Conservation (phyloP, 169 alveolate genomes). For the Cryptosporidium sp. region DNA sequence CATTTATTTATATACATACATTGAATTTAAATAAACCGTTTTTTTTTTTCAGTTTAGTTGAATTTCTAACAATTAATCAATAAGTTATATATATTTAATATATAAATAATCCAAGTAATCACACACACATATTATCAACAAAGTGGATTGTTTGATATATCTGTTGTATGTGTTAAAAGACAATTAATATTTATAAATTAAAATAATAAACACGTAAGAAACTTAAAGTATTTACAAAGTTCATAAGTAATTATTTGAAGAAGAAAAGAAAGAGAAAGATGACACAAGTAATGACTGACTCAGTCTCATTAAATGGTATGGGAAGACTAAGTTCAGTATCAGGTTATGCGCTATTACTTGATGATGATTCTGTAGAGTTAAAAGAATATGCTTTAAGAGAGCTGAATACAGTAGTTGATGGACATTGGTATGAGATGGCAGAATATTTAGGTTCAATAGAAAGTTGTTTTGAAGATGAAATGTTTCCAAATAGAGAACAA, state of each 20-base stretch:
- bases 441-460: conserved; percentile 83
- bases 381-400: conserved; percentile 84
- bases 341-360: conserved; percentile 83
- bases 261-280: neutral
- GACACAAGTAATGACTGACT: conserved; percentile 24
- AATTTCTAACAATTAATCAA: neutral
- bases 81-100: neutral
- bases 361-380: conserved; percentile 82
- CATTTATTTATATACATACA: neutral
- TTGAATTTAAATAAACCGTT: neutral
- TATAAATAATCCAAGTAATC: neutral
- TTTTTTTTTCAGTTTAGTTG: neutral
- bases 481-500: conserved; percentile 84
- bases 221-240: neutral
- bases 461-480: conserved; percentile 83
- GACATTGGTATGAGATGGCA: conserved; percentile 87
- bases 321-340: conserved; percentile 82
- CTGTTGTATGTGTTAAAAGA: neutral
- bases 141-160: neutral
- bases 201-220: neutral
- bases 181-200: too few species aligned
- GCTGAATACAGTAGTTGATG: conserved; percentile 83
- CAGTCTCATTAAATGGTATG: conserved; percentile 29
- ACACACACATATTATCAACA: neutral
- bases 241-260: neutral